A percentile compares a stretch with the other conserved stretches of the same genome.
Conservation (phyloP, 495 filamentous ascomycete genomes). For the Neurospora sp. region DNA sequence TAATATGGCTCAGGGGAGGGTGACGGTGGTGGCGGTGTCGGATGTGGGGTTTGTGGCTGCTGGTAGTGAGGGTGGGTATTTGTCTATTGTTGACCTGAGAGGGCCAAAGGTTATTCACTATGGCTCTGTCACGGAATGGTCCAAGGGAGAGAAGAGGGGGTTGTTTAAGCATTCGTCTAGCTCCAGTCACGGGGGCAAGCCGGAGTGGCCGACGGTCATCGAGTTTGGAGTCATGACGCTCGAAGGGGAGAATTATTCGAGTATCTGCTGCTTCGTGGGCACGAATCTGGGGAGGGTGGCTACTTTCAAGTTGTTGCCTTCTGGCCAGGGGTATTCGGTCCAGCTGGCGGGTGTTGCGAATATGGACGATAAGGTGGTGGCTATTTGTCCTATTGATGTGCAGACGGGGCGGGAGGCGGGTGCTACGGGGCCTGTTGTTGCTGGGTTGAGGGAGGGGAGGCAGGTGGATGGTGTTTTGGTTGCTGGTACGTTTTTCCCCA, state of each 20-base stretch:
- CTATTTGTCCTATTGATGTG: constrained; percentile 65
- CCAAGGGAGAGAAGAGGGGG: constrained; percentile 57
- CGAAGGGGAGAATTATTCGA: constrained; percentile 89
- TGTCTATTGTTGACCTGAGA: constrained; percentile 75
- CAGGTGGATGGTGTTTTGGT: constrained; percentile 62
- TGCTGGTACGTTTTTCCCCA: constrained; percentile 30
- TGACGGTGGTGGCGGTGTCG: constrained; percentile 70
- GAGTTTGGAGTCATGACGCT: constrained; percentile 92
- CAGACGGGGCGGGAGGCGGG: constrained; percentile 65
- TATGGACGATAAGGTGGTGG: constrained; percentile 63
- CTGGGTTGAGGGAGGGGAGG: constrained; percentile 56
- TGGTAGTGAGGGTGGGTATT: constrained; percentile 68
- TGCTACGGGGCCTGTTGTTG: constrained; percentile 64
- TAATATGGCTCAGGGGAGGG: constrained; percentile 67
- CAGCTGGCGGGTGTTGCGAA: constrained; percentile 54
- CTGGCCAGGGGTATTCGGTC: constrained; percentile 61
- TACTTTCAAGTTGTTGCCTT: constrained; percentile 83
- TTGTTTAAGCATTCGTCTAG: constrained; percentile 46
- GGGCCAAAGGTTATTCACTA: constrained; percentile 83
- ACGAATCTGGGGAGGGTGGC: constrained; percentile 73
- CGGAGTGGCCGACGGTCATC: constrained; percentile 67
- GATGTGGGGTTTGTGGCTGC: constrained; percentile 86
- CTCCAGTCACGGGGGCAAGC: constrained; percentile 29
- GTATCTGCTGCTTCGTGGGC: constrained; percentile 84
- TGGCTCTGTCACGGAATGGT: constrained; percentile 53